phyloP scores from a whole-genome alignment of 345 rosid genomes.

The Balakata baccata region DNA sequence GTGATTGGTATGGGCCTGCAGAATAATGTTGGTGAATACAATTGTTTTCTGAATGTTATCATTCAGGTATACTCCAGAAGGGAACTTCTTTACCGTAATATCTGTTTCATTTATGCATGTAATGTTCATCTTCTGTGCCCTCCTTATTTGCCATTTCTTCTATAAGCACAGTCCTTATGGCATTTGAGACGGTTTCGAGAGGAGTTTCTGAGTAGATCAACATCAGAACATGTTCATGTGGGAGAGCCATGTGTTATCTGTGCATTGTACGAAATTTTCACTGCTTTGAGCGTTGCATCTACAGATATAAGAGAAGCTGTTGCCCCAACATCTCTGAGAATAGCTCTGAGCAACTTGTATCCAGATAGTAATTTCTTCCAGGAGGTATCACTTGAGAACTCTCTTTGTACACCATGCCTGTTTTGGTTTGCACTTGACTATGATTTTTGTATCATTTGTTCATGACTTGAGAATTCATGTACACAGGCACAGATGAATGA shows the following conservation, averaged over 20 bases:
- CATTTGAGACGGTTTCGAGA: slow-evolving; percentile 73
- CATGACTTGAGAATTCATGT: slow-evolving; percentile 5
- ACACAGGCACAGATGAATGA: slow-evolving; percentile 96
- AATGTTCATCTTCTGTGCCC: slow-evolving; percentile 10
- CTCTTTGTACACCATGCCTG: slow-evolving; percentile 13
- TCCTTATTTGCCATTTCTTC: slow-evolving; percentile 13
- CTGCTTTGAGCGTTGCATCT: slow-evolving; percentile 59
- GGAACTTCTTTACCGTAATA: neutral
- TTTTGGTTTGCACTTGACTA: neutral
- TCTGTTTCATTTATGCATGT: neutral
- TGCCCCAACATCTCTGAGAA: slow-evolving; percentile 82
- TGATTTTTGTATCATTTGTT: slow-evolving; percentile 4
- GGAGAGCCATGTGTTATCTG: slow-evolving; percentile 97
- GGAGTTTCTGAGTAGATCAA: slow-evolving; percentile 76
- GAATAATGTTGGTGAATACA: slow-evolving; percentile 95
- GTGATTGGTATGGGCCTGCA: slow-evolving; percentile 76
- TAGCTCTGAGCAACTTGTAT: slow-evolving; percentile 83
- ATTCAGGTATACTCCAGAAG: slow-evolving; percentile 60
- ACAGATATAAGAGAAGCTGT: slow-evolving; percentile 65
- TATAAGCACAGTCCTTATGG: slow-evolving; percentile 77
- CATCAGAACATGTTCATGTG: slow-evolving; percentile 69
- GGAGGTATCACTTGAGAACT: slow-evolving; percentile 54
- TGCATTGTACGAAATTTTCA: slow-evolving; percentile 68
- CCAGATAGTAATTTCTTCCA: slow-evolving; percentile 90
- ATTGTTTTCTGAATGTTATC: slow-evolving; percentile 94